Base-by-base conservation (phyloP, 2,329 filamentous ascomycete genomes). In the Fusarium globosum region DNA sequence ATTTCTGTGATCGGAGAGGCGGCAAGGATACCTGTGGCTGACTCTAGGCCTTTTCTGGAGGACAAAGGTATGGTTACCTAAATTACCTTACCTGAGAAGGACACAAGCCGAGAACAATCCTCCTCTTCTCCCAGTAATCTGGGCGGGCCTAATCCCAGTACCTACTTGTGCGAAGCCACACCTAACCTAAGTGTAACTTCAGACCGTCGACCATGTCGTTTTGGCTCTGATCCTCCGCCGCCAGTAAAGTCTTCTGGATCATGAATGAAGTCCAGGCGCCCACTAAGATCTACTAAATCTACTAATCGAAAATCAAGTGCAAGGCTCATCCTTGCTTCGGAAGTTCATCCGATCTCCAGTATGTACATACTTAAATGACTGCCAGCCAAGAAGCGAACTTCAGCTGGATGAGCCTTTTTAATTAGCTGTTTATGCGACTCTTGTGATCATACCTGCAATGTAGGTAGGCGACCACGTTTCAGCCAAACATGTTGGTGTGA, bases 201-300 rank as follows among this genome's bases (percentile, higher is more conserved):
- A 65, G 49, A 46, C 68, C 58, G 55, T 42, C 58, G 53, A 46
- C 45, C 28, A 48, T 36, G n/a, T 38, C 23, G 28, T 38, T 58
- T 49, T 53, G 49, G 52, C 51, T 42, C 58, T 41, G 42, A 62
- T 51, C 23, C 55, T 58, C 52, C 59, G 48, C 56, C 49, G 43
- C 57, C 23, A 69, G 63, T 45, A 28, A 66, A 41, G 28, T 23
- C 60, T 42, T 61, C 45, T 65, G n/a, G n/a, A 26, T 45, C 51
- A 43, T 49, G 38, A 41, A 48, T 33, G 61, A 60, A 42, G 56
- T 55, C 35, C 36, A 39, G 59, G 53, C 23, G 23, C 51, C 65
- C 65, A 65, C 74, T 76, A 77, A 71, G 71, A 77, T 77, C 71
- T 74, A 74, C 68, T 74, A 76, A 64, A 77, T 77, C 71, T 74